Base-by-base conservation (phyloP, 192 early-diverging fungal genomes). In the Ambispora gerdemannii region DNA sequence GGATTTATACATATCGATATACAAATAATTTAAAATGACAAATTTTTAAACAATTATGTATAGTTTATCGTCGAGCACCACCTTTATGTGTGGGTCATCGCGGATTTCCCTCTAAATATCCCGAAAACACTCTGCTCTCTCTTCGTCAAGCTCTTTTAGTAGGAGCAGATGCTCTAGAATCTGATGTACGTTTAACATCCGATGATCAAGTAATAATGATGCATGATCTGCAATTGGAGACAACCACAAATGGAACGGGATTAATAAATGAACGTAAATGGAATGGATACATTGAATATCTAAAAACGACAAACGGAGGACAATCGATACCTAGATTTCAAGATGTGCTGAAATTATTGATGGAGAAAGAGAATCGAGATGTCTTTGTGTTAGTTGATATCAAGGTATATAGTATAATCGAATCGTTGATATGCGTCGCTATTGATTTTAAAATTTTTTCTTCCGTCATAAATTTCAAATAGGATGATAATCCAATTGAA, bases 361-460 rank as follows among this genome's bases (percentile, higher is more conserved):
- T 73, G 31, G 50, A 50, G 13, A 47, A 76, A 33, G 74, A 80
- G 28, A 64, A 72, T n/a, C 58, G 76, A n/a, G 43, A 75, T 53
- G 30, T 80, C 6, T 80, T 67, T 27, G 63, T 82, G 30, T 69
- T 82, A 53, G 24, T 82, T 58, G 81, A 82, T 63, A 80, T 82
- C 28, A 82, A 82, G 77, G 80, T 78, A 70, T 35, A 35, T 19
- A n/a, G n/a, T n/a, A n/a, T n/a, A n/a, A n/a, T n/a, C n/a, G n/a
- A n/a, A n/a, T n/a, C n/a, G n/a, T n/a, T n/a, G n/a, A n/a, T n/a
- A n/a, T n/a, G n/a, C n/a, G n/a, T n/a, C n/a, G n/a, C n/a, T n/a
- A n/a, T n/a, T n/a, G n/a, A n/a, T n/a, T n/a, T n/a, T n/a, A n/a
- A n/a, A n/a, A n/a, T n/a, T n/a, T n/a, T n/a, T n/a, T n/a, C n/a